A percentile compares a stretch with the other conserved stretches of the same genome.
These are phyloP conservation scores for Fusarium acutatum DNA, from an alignment of 2,329 filamentous ascomycete species.

Conservation along the genomic window DNA sequence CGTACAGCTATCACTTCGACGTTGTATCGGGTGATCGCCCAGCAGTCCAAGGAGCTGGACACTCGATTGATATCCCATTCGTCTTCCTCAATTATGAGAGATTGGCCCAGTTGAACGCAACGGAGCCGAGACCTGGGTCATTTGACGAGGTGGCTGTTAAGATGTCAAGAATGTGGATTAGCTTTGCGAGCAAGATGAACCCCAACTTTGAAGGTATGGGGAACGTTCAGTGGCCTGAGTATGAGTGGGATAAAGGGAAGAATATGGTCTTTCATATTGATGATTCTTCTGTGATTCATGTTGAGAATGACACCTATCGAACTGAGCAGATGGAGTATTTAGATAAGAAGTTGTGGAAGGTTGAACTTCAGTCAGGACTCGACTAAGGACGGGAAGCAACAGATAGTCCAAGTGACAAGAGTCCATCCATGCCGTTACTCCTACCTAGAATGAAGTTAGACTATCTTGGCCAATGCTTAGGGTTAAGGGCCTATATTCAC, in stretches of 20 bases:
- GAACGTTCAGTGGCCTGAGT: constrained; percentile 1
- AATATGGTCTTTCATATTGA: constrained; percentile 23
- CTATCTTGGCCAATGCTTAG: not conserved
- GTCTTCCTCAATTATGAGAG: constrained; percentile 8
- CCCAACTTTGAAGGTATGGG: constrained; percentile 20
- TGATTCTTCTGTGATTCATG: not conserved
- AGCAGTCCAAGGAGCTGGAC: constrained; percentile 12
- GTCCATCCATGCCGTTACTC: not conserved
- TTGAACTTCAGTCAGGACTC: not conserved
- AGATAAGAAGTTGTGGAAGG: constrained; percentile 22
- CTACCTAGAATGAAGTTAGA: not conserved
- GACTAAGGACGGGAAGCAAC: not conserved
- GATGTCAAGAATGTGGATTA: constrained; percentile 27
- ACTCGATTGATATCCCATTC: constrained; percentile 17
- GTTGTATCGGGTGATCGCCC: constrained; percentile 19
- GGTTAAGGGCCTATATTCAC: not conserved
- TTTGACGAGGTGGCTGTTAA: not conserved
- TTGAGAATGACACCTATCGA: constrained; percentile 12
- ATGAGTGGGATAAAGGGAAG: not conserved
- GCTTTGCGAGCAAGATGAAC: constrained; percentile 3
- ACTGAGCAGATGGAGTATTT: constrained; percentile 26
- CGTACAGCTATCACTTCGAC: constrained; percentile 24
- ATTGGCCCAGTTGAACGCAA: not conserved
- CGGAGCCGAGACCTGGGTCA: not conserved
- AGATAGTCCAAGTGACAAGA: not conserved